Percentiles rank a stretch among this genome's conserved stretches.
phyloP scores from a whole-genome alignment of 2,329 filamentous ascomycete species.

The Mariannaea sp. region DNA sequence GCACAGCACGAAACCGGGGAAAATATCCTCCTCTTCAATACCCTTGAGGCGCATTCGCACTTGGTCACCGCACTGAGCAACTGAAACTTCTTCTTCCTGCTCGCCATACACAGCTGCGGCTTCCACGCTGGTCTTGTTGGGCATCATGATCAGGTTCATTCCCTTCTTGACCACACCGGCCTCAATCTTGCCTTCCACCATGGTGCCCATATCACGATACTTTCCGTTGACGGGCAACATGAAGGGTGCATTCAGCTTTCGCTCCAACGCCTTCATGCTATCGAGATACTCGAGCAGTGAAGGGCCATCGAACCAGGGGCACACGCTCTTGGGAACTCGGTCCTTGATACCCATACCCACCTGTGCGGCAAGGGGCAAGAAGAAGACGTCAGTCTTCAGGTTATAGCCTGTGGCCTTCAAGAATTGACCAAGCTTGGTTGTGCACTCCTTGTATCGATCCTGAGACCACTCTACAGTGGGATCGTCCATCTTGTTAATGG shows the following conservation, averaged over 20 bases:
- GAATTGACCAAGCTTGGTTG: conserved; percentile 83
- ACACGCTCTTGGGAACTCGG: conserved; percentile 74
- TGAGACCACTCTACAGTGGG: conserved; percentile 95
- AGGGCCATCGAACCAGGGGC: conserved; percentile 85
- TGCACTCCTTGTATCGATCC: conserved; percentile 91
- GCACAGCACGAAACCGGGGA: conserved; percentile 95
- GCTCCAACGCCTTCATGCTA: conserved; percentile 87
- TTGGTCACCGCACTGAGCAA: conserved; percentile 91
- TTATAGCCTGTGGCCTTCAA: conserved; percentile 94
- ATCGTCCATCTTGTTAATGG: conserved; percentile 99
- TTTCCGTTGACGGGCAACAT: conserved; percentile 99
- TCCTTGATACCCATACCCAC: conserved; percentile 86
- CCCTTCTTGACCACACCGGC: conserved; percentile 93
- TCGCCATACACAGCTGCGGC: conserved; percentile 90
- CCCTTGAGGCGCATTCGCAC: conserved; percentile 90
- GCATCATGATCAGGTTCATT: conserved; percentile 89
- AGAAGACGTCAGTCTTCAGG: conserved; percentile 87
- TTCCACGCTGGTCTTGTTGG: conserved; percentile 81
- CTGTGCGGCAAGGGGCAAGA: conserved; percentile 96
- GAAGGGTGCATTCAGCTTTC: conserved; percentile 96
- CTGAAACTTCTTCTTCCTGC: conserved; percentile 86
- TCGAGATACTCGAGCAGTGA: conserved; percentile 96
- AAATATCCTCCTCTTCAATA: conserved; percentile 95
- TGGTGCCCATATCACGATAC: conserved; percentile 95
- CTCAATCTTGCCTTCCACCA: conserved; percentile 97